Percentiles rank a stretch among this genome's conserved stretches.
Conservation (phyloP, 257 asterid species). For the Fraxinus quadrangulata region DNA sequence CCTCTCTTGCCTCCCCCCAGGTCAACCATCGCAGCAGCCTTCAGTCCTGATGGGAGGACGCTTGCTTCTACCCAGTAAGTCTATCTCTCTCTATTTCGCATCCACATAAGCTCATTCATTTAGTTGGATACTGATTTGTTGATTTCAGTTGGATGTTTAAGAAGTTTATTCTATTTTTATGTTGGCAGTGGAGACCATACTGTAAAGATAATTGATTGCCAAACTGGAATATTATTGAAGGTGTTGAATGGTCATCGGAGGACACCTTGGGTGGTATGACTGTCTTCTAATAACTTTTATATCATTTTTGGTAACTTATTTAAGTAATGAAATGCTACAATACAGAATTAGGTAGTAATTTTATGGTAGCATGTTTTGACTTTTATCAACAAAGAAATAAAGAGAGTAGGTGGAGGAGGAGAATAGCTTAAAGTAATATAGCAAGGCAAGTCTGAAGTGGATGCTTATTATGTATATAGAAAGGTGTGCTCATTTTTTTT, state of each 20-base stretch:
- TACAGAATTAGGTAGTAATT: not conserved
- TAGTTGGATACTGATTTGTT: not conserved
- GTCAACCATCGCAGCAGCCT: constrained; percentile 97
- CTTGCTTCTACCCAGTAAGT: constrained; percentile 96
- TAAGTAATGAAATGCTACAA: constrained; percentile 1
- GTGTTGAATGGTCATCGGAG: constrained; percentile 97
- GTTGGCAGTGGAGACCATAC: constrained; percentile 94
- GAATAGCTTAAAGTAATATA: not conserved
- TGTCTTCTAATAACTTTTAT: constrained; percentile 27
- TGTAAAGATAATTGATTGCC: constrained; percentile 89
- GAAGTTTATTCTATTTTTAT: constrained; percentile 18
- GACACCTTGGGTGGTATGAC: constrained; percentile 99
- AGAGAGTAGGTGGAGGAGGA: not conserved
- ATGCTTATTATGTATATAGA: not conserved
- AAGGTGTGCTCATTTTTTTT: not conserved
- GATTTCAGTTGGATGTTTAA: not conserved
- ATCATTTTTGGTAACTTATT: not conserved
- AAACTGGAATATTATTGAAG: constrained; percentile 86
- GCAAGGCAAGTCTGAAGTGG: not conserved
- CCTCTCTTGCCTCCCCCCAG: constrained; percentile 90
- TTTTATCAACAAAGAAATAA: constrained; percentile 10
- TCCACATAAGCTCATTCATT: not conserved
- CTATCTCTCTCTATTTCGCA: constrained; percentile 5
- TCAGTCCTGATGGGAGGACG: constrained; percentile 90
- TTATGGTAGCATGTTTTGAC: constrained; percentile 5